Conservation (phyloP, 805 yeast species). For the Starmerella kuoi region DNA sequence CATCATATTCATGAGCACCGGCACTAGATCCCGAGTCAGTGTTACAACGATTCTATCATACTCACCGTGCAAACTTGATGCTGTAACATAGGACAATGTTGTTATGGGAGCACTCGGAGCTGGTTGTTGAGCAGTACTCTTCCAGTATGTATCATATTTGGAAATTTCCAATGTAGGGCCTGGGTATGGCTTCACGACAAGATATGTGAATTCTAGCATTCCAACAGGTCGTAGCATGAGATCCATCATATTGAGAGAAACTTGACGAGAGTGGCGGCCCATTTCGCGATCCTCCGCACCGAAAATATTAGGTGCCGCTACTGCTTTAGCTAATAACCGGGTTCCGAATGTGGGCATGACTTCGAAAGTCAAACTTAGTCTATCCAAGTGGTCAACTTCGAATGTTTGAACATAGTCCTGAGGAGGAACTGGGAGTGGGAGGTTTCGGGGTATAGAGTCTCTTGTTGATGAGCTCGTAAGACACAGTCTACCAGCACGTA, state of each 20-base stretch:
- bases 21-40: slow-evolving; percentile 68
- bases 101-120: slow-evolving; percentile 13
- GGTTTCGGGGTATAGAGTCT: slow-evolving; percentile 79
- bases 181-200: slow-evolving; percentile 76
- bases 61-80: slow-evolving; percentile 77
- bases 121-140: slow-evolving; percentile 47
- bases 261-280: slow-evolving; percentile 26
- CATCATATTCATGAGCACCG: slow-evolving; percentile 46
- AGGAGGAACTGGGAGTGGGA: slow-evolving; percentile 65
- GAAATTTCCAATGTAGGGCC: slow-evolving; percentile 78
- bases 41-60: slow-evolving; percentile 62
- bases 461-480: slow-evolving; percentile 56
- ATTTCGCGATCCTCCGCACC: slow-evolving; percentile 20
- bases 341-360: slow-evolving; percentile 93
- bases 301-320: slow-evolving; percentile 53
- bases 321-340: slow-evolving; percentile 75
- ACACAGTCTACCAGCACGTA: slow-evolving; percentile 51
- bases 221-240: slow-evolving; percentile 73
- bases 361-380: slow-evolving; percentile 72
- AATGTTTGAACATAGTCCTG: slow-evolving; percentile 60
- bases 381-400: slow-evolving; percentile 67
- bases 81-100: slow-evolving; percentile 64
- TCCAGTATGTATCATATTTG: slow-evolving; percentile 94
- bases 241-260: slow-evolving; percentile 64
- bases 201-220: slow-evolving; percentile 60